phyloP scores from a whole-genome alignment of 2,329 filamentous ascomycete species.

The Thielaviopsis cerberus region DNA sequence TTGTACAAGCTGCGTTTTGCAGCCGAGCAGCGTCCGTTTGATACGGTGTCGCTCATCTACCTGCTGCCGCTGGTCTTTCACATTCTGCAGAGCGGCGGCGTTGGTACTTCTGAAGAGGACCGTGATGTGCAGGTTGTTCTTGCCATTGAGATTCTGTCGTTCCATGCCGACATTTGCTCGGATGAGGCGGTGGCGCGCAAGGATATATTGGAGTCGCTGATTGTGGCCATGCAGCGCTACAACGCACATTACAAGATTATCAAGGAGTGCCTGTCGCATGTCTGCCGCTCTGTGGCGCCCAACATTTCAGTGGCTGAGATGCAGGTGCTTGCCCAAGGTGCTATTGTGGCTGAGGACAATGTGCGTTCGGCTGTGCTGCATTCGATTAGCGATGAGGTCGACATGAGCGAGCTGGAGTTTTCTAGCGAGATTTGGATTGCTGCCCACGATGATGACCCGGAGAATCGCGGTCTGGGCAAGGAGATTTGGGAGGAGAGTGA shows the following conservation, averaged over 20 bases:
- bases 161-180: conserved; percentile 65
- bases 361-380: conserved; percentile 76
- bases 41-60: conserved; percentile 73
- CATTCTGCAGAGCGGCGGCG: conserved; percentile 60
- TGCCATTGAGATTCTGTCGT: conserved; percentile 71
- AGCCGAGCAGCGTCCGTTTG: conserved; percentile 84
- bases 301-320: conserved; percentile 63
- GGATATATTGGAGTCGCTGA: conserved; percentile 52
- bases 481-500: conserved; percentile 94
- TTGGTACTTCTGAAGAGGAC: conserved; percentile 55
- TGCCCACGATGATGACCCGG: conserved; percentile 74
- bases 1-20: conserved; percentile 80
- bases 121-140: conserved; percentile 78
- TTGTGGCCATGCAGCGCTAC: conserved; percentile 71
- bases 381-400: conserved; percentile 76
- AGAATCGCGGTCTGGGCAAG: conserved; percentile 65
- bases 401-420: conserved; percentile 71
- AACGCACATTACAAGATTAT: conserved; percentile 87
- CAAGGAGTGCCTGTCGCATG: conserved; percentile 78
- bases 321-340: conserved; percentile 53
- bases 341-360: conserved; percentile 58
- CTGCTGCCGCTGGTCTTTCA: conserved; percentile 65
- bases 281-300: conserved; percentile 66
- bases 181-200: conserved; percentile 60
- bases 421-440: conserved; percentile 87